Evolutionary conservation across 1,284 basidiomycete genomes (phyloP), one percentile per base, ranked within the genome.

Genomic region (Malassezia sp.): DNA sequence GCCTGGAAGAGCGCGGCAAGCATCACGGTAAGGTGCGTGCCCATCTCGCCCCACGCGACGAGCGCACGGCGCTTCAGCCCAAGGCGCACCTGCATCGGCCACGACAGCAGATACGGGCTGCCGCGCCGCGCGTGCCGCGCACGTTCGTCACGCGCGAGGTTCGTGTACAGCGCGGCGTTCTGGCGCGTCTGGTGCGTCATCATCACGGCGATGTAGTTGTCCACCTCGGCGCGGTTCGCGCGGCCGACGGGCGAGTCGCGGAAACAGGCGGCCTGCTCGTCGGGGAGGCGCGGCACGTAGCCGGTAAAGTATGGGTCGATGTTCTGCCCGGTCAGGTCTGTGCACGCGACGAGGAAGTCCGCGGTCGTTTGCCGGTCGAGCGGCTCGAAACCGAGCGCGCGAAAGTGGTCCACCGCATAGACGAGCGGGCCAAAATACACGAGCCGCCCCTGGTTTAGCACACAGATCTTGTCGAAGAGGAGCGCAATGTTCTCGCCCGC

Each of bases 391-490:
- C 87, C 87, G 46, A 89, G 75, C 70, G 61, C 83, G 37, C 33
- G 88, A 45, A 60, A 60, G 73, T 86, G 89, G 3, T 74, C 73
- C 40, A 84, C 80, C 12, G 86, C 87, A 45, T 80, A 76, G 73
- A 71, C 70, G 1, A 80, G 76, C 6, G 79, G 78, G 5, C 87
- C 87, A 65, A 80, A 86, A 75, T 80, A 90, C 30, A 85, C 83
- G 65, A 85, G 81, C 18, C 52, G 81, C 9, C 87, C 87, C 67
- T 85, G 75, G 71, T 86, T 80, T 42, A 91, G 74, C 18, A 91
- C 78, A 53, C 62, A 54, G 21, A 59, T 39, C 39, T 54, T 54
- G 53, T 59, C 57, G 28, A 57, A 59, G 20, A 54, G 55, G 35
- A 79, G 71, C 64, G 74, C 75, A 3, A 75, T 74, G 12, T 72